These are phyloP conservation scores for Atalantia buxifolia DNA, from an alignment of 345 rosid species.

Conservation along the genomic window DNA sequence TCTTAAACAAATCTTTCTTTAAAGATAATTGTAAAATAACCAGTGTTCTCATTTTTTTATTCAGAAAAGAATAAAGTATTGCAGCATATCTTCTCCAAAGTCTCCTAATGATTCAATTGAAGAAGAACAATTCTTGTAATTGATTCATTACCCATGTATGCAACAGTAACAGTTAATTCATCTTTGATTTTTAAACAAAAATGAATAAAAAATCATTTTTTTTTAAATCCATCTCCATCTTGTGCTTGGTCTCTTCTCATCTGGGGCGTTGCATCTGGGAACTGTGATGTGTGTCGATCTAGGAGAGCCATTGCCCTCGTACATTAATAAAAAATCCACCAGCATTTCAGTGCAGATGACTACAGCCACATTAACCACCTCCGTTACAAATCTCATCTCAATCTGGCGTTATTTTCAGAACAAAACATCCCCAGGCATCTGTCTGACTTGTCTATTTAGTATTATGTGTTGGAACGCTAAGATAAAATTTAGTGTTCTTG, in stretches of 20 bases:
- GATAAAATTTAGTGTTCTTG: conserved; percentile 87
- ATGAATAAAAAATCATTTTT: not conserved
- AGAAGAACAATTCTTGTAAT: not conserved
- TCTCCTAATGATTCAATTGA: not conserved
- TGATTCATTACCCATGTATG: not conserved
- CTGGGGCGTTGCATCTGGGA: not conserved
- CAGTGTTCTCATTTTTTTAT: not conserved
- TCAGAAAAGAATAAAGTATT: too few relatives aligned
- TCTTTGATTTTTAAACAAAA: not conserved
- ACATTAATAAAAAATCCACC: not conserved
- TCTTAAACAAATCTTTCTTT: not conserved
- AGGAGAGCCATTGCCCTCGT: too few relatives aligned
- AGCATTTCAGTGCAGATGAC: not conserved
- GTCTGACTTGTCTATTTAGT: conserved; percentile 28
- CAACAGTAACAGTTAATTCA: not conserved
- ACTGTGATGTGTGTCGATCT: too few relatives aligned
- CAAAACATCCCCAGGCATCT: not conserved
- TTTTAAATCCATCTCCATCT: not conserved
- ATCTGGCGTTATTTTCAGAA: conserved; percentile 2
- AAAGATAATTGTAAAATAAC: not conserved
- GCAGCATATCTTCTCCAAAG: too few relatives aligned
- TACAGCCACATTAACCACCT: too few relatives aligned
- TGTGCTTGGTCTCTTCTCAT: not conserved
- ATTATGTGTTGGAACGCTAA: conserved; percentile 95
- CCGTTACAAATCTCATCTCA: not conserved